Evolutionary conservation across 495 filamentous ascomycete species (phyloP).

Genomic region (Cairneyella variabilis): DNA sequence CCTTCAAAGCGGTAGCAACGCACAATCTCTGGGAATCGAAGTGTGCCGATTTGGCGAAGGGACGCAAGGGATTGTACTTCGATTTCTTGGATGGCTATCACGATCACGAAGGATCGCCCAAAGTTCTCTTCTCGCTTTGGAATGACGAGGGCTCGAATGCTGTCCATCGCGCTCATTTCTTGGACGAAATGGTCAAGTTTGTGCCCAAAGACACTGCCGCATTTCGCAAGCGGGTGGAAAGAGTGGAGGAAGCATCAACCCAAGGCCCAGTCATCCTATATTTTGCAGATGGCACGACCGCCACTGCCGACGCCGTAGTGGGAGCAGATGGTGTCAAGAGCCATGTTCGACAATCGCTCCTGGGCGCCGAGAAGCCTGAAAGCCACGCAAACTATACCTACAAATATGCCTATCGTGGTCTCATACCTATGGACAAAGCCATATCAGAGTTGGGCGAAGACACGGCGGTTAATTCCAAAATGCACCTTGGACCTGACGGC

Average conservation of each 20-base stretch:
- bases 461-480: conserved; percentile 39
- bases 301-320: conserved; percentile 50
- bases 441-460: conserved; percentile 46
- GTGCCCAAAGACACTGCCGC: conserved; percentile 7
- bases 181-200: conserved; percentile 20
- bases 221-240: conserved; percentile 21
- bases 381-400: too few species aligned
- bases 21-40: too few species aligned
- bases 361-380: conserved; percentile 25
- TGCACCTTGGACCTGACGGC: conserved; percentile 52
- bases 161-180: conserved; percentile 19
- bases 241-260: conserved; percentile 20
- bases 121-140: background rate
- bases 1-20: background rate
- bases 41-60: too few species aligned
- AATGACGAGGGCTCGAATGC: background rate
- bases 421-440: conserved; percentile 54
- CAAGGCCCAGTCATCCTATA: conserved; percentile 33
- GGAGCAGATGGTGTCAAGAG: conserved; percentile 58
- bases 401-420: conserved; percentile 46
- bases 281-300: conserved; percentile 31
- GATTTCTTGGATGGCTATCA: background rate
- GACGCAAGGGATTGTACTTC: too few species aligned
- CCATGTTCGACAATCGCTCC: conserved; percentile 32
- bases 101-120: conserved; percentile 9